Evolutionary conservation across 1,284 basidiomycete genomes (phyloP), one percentile per base, ranked within the genome.

Genomic region (Ceratobasidium sp.): DNA sequence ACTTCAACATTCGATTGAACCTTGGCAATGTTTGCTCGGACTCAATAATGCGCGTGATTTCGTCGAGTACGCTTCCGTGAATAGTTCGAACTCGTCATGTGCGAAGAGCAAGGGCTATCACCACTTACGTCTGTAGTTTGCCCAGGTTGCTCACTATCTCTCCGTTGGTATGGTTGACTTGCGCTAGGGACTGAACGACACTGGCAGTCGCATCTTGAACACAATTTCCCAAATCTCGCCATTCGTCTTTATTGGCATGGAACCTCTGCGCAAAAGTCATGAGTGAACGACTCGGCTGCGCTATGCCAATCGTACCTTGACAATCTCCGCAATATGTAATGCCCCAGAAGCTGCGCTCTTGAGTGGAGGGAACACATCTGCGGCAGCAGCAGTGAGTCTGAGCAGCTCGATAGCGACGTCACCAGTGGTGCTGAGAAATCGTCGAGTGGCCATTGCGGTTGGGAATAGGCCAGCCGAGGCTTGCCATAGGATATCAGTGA

Each of bases 371-470:
- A 65, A 46, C 10, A 23, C 40, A 44, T 65, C 62, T 12, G 62
- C 42, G 23, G 62, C 44, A 5, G 40, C 42, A 9, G 62, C 40
- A n/a, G 20, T 65, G 2, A 46, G n/a, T 6, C 62, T 12, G 12
- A 65, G 62, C 15, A 65, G 62, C n/a, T 65, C 28, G 4, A 65
- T 20, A 7, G 62, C 62, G 40, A 46, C 62, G n/a, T 23, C 62
- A 6, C 40, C 62, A 6, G 62, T 65, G 15, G 52, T 56, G 23
- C 23, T 56, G n/a, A 56, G 52, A 10, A 26, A 50, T n/a, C 48
- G 52, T 20, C n/a, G 52, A 23, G 52, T 26, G 5, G 52, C n/a
- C 52, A 56, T 56, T 20, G 52, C 23, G 7, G 52, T 23, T 23
- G 52, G 23, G 52, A 7, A 20, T 50, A 33, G 33, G 33, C 12